phyloP scores from a whole-genome alignment of 805 yeast genomes.

The Tetrapisispora namnaoensis region DNA sequence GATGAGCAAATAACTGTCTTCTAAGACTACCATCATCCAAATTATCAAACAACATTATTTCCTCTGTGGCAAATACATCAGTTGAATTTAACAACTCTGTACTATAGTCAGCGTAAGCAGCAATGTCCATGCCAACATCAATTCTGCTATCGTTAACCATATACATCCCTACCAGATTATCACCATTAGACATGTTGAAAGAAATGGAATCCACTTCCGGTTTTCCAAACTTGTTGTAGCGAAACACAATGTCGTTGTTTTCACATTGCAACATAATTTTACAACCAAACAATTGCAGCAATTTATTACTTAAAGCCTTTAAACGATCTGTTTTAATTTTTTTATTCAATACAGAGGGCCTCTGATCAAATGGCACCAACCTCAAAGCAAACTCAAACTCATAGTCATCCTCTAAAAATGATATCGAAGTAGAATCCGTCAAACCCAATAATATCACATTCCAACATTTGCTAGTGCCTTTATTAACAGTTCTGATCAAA shows the following conservation, averaged over 20 bases:
- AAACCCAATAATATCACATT: neutral
- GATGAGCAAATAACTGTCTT: slow-evolving; percentile 38
- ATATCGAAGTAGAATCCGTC: neutral
- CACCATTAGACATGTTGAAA: slow-evolving; percentile 56
- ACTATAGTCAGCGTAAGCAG: slow-evolving; percentile 25
- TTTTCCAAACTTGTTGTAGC: slow-evolving; percentile 42
- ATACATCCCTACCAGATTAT: slow-evolving; percentile 38
- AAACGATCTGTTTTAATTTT: slow-evolving; percentile 29
- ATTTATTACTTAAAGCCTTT: slow-evolving; percentile 35
- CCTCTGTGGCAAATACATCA: slow-evolving; percentile 35
- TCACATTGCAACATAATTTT: slow-evolving; percentile 8
- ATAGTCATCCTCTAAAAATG: slow-evolving; percentile 19
- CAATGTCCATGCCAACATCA: slow-evolving; percentile 41
- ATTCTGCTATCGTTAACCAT: slow-evolving; percentile 22
- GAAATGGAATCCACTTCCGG: slow-evolving; percentile 33
- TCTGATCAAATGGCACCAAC: slow-evolving; percentile 35
- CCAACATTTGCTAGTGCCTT: neutral
- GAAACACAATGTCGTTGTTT: slow-evolving; percentile 11
- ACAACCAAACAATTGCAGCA: slow-evolving; percentile 39
- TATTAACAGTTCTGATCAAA: neutral
- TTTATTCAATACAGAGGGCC: slow-evolving; percentile 33
- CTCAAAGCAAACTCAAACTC: slow-evolving; percentile 44
- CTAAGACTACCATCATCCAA: slow-evolving; percentile 5
- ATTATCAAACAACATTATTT: slow-evolving; percentile 13
- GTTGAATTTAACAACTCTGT: slow-evolving; percentile 30